phyloP scores from a whole-genome alignment of 306 rosid genomes.

The Casuarina cunninghamiana region DNA sequence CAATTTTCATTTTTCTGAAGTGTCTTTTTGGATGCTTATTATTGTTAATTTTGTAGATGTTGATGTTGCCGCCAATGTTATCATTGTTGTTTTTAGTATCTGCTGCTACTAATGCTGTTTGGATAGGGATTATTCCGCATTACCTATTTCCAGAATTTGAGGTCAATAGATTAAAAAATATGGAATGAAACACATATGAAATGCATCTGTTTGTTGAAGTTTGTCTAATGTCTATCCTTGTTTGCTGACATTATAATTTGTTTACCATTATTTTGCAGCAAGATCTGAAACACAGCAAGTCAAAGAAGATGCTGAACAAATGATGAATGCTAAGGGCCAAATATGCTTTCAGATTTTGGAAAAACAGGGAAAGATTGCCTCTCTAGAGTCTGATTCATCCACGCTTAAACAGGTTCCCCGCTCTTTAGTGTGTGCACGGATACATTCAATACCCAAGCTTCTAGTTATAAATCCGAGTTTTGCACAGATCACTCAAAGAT shows the following conservation, averaged over 20 bases:
- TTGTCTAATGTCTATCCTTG: not conserved
- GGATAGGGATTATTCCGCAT: not conserved
- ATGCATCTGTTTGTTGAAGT: not conserved
- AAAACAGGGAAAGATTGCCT: constrained; percentile 51
- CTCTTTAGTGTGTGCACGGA: not conserved
- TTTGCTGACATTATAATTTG: constrained; percentile 4
- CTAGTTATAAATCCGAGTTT: not conserved
- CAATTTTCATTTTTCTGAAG: not conserved
- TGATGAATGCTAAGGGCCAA: constrained; percentile 58
- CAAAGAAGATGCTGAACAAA: constrained; percentile 53
- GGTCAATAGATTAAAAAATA: not conserved
- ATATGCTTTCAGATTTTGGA: constrained; percentile 71
- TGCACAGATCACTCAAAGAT: not conserved
- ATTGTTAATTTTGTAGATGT: not conserved
- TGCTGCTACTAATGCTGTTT: not conserved
- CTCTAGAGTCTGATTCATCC: constrained; percentile 59
- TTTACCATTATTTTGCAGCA: constrained; percentile 39
- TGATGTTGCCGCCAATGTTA: not conserved
- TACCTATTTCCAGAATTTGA: not conserved
- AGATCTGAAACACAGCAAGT: constrained; percentile 48
- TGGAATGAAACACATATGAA: not conserved
- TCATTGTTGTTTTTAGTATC: no score
- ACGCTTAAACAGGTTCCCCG: constrained; percentile 68
- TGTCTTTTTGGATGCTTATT: not conserved
- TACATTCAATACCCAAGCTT: no score